These are phyloP conservation scores for Cyanidiococcus yangmingshanensis DNA, from an alignment of 23 red algal species.

Conservation along the genomic window DNA sequence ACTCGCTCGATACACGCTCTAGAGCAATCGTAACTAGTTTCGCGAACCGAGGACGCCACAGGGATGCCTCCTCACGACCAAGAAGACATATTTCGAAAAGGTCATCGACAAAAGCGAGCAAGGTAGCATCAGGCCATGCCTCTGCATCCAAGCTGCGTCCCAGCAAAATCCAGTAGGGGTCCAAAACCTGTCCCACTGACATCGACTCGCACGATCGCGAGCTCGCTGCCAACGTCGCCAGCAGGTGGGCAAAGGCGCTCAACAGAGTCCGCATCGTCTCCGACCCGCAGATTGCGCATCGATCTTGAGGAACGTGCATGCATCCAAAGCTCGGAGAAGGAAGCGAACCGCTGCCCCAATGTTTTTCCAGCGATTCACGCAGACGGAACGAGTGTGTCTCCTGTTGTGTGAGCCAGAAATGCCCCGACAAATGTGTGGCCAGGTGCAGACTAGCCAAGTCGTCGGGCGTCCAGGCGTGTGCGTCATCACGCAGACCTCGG, in stretches of 20 bases:
- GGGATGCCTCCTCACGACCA: not conserved
- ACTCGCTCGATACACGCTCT: not conserved
- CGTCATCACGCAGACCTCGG: too few species aligned
- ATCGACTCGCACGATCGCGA: not conserved
- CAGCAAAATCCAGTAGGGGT: not conserved
- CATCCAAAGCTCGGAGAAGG: not conserved
- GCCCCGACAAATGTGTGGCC: too few species aligned
- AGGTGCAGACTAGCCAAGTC: too few species aligned
- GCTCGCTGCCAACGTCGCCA: not conserved
- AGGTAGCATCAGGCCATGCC: not conserved
- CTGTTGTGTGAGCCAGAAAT: too few species aligned
- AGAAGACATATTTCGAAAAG: not conserved
- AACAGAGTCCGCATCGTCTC: not conserved
- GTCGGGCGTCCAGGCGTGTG: too few species aligned
- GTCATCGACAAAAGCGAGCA: not conserved
- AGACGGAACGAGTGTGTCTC: too few species aligned
- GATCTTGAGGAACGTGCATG: not conserved
- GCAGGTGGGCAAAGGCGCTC: not conserved
- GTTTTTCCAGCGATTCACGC: not conserved
- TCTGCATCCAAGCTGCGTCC: not conserved
- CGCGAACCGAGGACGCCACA: not conserved
- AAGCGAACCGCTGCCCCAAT: not conserved
- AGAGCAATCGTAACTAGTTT: not conserved
- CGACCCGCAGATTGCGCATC: not conserved
- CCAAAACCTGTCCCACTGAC: not conserved